These are phyloP conservation scores for Manihot esculenta DNA, from an alignment of 441 rosid genomes.

Conservation along the genomic window DNA sequence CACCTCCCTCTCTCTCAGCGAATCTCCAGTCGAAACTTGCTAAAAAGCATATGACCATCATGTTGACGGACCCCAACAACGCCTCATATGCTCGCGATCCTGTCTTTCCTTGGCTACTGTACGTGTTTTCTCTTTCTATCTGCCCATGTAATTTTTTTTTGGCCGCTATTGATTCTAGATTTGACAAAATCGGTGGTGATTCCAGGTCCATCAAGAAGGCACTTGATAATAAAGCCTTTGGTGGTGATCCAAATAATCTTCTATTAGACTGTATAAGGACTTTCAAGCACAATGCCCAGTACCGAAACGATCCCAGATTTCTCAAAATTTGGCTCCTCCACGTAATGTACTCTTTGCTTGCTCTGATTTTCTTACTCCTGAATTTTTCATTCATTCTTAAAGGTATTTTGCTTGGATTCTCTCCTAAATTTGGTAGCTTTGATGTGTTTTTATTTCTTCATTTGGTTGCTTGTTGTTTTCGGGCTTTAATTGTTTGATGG, in stretches of 20 bases:
- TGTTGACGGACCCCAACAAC: conserved; percentile 21
- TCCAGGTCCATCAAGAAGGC: conserved; percentile 55
- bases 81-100: conserved; percentile 41
- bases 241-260: conserved; percentile 43
- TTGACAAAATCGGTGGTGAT: not conserved
- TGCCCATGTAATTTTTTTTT: not conserved
- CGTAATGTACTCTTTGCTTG: conserved; percentile 46
- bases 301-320: conserved; percentile 75
- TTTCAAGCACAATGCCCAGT: conserved; percentile 52
- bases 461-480: not conserved
- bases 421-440: not conserved
- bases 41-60: conserved; percentile 26
- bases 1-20: not conserved
- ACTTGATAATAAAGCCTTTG: conserved; percentile 35
- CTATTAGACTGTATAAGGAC: conserved; percentile 46
- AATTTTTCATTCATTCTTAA: not conserved
- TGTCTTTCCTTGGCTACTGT: conserved; percentile 75
- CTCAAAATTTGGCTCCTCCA: conserved; percentile 90
- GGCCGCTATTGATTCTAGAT: not conserved
- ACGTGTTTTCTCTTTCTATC: not conserved
- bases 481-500: not conserved
- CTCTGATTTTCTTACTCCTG: not conserved
- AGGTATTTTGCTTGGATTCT: not conserved
- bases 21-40: too few relatives aligned
- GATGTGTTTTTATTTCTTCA: not conserved